phyloP scores from a whole-genome alignment of 306 rosid species.

The Ammopiptanthus mongolicus region DNA sequence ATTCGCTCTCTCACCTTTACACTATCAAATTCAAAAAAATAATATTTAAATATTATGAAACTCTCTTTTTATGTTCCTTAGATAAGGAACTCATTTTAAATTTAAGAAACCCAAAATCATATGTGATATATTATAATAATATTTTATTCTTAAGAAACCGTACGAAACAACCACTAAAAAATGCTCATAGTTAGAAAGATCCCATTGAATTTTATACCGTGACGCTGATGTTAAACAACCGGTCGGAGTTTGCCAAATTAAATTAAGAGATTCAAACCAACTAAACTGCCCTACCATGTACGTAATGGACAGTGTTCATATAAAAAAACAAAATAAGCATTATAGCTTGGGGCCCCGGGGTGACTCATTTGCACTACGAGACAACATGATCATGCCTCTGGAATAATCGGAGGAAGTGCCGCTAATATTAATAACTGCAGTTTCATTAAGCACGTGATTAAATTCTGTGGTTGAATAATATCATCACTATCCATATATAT shows the following conservation, averaged over 20 bases:
- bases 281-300: conserved; percentile 13
- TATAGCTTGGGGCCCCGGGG: neutral
- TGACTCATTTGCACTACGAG: neutral
- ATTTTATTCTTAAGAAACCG: too few species aligned
- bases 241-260: neutral
- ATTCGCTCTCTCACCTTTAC: too few species aligned
- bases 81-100: too few species aligned
- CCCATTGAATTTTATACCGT: too few species aligned
- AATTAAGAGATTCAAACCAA: conserved; percentile 3
- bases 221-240: neutral
- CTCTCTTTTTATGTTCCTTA: too few species aligned
- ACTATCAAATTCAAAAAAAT: too few species aligned
- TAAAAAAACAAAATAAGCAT: neutral
- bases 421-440: neutral
- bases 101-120: too few species aligned
- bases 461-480: neutral
- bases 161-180: too few species aligned
- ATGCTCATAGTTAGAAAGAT: too few species aligned
- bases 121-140: too few species aligned
- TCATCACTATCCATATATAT: too few species aligned
- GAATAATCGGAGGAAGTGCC: neutral
- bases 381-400: neutral
- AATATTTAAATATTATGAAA: too few species aligned
- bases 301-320: neutral
- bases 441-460: conserved; percentile 15